Evolutionary conservation across 495 filamentous ascomycete species (phyloP).

Genomic region (Thozetella sp.): DNA sequence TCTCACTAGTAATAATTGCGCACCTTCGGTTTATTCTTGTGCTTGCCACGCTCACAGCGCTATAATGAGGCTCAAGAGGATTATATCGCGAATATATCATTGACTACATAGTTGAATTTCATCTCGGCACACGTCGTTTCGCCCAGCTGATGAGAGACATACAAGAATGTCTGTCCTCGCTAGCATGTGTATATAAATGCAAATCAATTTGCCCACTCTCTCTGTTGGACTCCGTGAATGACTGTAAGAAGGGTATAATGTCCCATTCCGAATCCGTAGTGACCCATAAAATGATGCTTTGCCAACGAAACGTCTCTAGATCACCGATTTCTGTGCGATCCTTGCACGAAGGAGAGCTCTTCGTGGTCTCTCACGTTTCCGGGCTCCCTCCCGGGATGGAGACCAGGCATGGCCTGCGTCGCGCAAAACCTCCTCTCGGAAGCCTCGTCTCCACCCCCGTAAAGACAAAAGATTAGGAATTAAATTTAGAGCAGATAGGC

Average conservation of each 20-base stretch:
- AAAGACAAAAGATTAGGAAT: slow-evolving; percentile 1
- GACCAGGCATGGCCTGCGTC: not conserved
- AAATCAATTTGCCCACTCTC: slow-evolving; percentile 1
- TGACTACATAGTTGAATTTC: too few species aligned
- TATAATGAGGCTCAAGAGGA: too few species aligned
- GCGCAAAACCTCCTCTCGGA: too few species aligned
- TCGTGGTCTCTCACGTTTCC: not conserved
- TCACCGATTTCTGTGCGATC: not conserved
- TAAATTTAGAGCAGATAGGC: slow-evolving; percentile 27
- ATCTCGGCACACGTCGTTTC: too few species aligned
- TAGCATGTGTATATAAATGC: not conserved
- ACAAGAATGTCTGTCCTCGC: too few species aligned
- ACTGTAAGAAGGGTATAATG: slow-evolving; percentile 3
- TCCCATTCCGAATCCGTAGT: not conserved
- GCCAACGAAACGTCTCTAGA: slow-evolving; percentile 1
- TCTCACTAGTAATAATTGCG: too few species aligned
- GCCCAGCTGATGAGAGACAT: too few species aligned
- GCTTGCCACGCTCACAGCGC: too few species aligned
- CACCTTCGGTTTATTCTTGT: too few species aligned
- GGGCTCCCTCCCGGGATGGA: not conserved
- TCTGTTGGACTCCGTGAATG: slow-evolving; percentile 1
- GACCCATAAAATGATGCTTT: not conserved
- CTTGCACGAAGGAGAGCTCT: not conserved
- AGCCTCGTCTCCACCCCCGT: too few species aligned
- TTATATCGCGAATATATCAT: too few species aligned